phyloP scores from a whole-genome alignment of 768 basidiomycete species.

The Lepiota venenata region DNA sequence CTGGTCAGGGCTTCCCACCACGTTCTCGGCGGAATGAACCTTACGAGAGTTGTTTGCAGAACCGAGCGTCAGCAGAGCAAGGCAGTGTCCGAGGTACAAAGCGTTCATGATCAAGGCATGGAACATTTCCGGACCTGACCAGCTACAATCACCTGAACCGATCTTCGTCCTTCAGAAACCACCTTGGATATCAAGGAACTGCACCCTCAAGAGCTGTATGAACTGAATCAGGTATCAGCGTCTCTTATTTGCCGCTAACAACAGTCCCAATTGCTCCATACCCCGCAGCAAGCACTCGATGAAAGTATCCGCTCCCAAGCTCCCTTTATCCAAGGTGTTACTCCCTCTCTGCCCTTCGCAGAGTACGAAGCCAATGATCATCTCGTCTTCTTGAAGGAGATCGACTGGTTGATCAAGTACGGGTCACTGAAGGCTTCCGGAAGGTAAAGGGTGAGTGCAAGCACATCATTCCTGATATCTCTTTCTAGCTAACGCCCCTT shows the following conservation, averaged over 20 bases:
- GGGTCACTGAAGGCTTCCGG: conserved; percentile 68
- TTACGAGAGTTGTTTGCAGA: too few species aligned
- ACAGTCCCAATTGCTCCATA: too few species aligned
- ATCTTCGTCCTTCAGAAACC: background rate
- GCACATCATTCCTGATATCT: background rate
- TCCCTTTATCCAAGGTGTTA: conserved; percentile 53
- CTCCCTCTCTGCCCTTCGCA: conserved; percentile 52
- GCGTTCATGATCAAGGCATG: too few species aligned
- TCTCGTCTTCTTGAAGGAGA: conserved; percentile 63
- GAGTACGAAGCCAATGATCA: conserved; percentile 64
- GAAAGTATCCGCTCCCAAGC: conserved; percentile 34
- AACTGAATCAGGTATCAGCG: conserved; percentile 21
- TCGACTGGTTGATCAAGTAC: conserved; percentile 59
- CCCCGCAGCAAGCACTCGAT: conserved; percentile 27
- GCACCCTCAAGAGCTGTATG: conserved; percentile 14
- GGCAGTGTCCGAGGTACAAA: too few species aligned
- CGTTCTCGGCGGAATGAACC: too few species aligned
- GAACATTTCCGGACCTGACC: too few species aligned
- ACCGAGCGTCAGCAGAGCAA: too few species aligned
- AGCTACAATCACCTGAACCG: too few species aligned
- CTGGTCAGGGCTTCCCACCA: too few species aligned
- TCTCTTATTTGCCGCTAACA: too few species aligned
- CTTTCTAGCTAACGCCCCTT: background rate
- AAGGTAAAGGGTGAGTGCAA: conserved; percentile 59
- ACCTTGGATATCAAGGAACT: conserved; percentile 3